Evolutionary conservation across 106 monocot species (phyloP), one percentile per base, ranked within the genome.

Genomic region (Xerophyta viscosa): DNA sequence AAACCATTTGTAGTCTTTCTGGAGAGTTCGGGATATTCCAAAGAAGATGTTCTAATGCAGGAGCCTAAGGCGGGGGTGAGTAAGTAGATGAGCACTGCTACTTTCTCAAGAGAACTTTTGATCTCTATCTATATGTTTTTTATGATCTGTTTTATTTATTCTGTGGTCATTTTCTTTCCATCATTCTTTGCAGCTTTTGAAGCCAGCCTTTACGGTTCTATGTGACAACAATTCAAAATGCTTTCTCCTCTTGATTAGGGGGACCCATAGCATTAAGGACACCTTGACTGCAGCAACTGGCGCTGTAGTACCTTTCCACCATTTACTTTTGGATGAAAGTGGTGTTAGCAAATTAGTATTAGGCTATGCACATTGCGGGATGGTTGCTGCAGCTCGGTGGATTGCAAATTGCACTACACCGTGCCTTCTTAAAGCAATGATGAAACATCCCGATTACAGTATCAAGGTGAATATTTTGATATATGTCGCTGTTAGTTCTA

Each of bases 351-450:
- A 96, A 66, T 55, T 96, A 42, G 71, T 96, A 58, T 64, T 96
- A 45, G 94, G 94, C 0, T 96, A 96, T 72, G 94, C 88, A 12
- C 94, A 96, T 56, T 96, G 82, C 70, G 94, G 94, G 37, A 96
- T 88, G 94, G 84, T 96, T 68, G 94, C 88, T 29, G 94, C 94
- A 64, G 94, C 94, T 43, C 64, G 88, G 28, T 96, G 88, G 88
- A 96, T 88, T 63, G 81, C 88, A 23, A 96, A 88, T 60, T 72
- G 81, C 64, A 81, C 94, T 54, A 78, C 73, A 28, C 94, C 94
- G 66, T 71, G 78, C 68, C 88, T 96, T 7, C 46, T 68, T 24
- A 68, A 78, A 66, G 84, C 88, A 62, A 22, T 88, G 21, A 61
- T 48, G 24, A 70, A 81, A 45, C 65, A 76, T 59, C 84, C 94